phyloP scores from a whole-genome alignment of 164 flowering plant species.

The Vitis amurensis region DNA sequence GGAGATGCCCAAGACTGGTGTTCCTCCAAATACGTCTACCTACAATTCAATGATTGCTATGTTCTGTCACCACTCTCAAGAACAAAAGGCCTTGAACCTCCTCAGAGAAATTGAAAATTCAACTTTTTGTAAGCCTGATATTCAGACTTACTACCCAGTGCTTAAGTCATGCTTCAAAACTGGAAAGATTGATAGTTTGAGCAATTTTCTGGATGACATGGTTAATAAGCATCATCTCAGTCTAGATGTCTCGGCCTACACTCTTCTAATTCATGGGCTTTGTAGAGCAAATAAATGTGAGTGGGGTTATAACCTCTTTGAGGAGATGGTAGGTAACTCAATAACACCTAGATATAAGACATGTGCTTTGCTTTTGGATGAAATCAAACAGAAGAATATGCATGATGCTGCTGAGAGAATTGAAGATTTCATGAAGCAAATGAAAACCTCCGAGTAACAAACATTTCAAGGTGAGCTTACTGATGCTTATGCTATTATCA shows the following conservation, averaged over 20 bases:
- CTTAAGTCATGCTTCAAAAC: slow-evolving; percentile 58
- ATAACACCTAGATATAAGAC: slow-evolving; percentile 59
- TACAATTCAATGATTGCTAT: slow-evolving; percentile 75
- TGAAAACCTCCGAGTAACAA: background rate
- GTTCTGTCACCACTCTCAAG: slow-evolving; percentile 56
- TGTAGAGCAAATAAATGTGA: slow-evolving; percentile 61
- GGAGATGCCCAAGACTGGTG: slow-evolving; percentile 58
- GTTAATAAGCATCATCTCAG: slow-evolving; percentile 68
- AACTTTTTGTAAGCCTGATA: slow-evolving; percentile 59
- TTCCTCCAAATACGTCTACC: slow-evolving; percentile 60
- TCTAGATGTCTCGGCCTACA: slow-evolving; percentile 62
- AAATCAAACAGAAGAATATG: slow-evolving; percentile 51
- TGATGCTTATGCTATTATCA: no score
- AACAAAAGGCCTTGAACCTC: slow-evolving; percentile 44
- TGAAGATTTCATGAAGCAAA: slow-evolving; percentile 45
- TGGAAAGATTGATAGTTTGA: slow-evolving; percentile 41
- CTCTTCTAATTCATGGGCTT: slow-evolving; percentile 71
- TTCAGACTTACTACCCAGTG: slow-evolving; percentile 65
- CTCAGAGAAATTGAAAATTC: slow-evolving; percentile 51
- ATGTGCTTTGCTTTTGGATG: slow-evolving; percentile 62
- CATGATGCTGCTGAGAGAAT: slow-evolving; percentile 52
- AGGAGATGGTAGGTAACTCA: slow-evolving; percentile 61
- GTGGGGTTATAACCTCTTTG: slow-evolving; percentile 64
- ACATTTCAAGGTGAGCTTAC: no score
- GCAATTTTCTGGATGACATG: slow-evolving; percentile 57